Base-by-base conservation (phyloP, 2,329 filamentous ascomycete species). In the Curvularia hawaiiensis region DNA sequence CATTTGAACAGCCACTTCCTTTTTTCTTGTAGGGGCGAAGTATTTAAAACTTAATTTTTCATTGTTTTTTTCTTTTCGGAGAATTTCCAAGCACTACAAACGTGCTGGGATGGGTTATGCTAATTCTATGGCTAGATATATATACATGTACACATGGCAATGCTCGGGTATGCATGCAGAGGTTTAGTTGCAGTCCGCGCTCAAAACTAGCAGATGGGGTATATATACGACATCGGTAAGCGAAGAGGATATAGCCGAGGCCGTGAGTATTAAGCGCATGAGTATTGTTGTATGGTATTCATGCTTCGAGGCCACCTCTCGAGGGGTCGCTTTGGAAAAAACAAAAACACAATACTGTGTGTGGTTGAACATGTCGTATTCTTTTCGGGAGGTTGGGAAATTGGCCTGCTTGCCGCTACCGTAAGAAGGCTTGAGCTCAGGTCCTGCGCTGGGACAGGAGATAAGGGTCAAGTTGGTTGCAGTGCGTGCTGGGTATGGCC, bases 191-290 rank as follows among this genome's bases (percentile, higher is more conserved):
- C 35, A 56, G 43, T 12, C 11, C 9, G 26, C 6, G 11, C 35
- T 26, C 8, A 11, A 46, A 44, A 49, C 4, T 49, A n/a, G 54
- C 54, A 57, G 54, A 57, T 57, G 54, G 26, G 54, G 54, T 57
- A 54, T 57, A 48, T 57, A 48, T 53, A 41, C 39, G 38, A 24
- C 26, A 44, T 53, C 10, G n/a, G 14, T 20, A 9, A 2, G 24
- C 11, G 16, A 16, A 8, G 12, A 14, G 7, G 28, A 35, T 14
- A 41, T 18, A 20, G 28, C 48, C 31, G 7, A 47, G 38, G 48
- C 40, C 40, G 24, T 46, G 11, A 30, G 14, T 44, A 52, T 50
- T 31, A 51, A n/a, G 33, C 35, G 30, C 53, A 46, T 28, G 14
- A 35, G 44, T 41, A 41, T 48, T 48, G 33, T 52, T 38, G 9